Conservation (phyloP, 768 basidiomycete species). For the Termitomyces sp. region DNA sequence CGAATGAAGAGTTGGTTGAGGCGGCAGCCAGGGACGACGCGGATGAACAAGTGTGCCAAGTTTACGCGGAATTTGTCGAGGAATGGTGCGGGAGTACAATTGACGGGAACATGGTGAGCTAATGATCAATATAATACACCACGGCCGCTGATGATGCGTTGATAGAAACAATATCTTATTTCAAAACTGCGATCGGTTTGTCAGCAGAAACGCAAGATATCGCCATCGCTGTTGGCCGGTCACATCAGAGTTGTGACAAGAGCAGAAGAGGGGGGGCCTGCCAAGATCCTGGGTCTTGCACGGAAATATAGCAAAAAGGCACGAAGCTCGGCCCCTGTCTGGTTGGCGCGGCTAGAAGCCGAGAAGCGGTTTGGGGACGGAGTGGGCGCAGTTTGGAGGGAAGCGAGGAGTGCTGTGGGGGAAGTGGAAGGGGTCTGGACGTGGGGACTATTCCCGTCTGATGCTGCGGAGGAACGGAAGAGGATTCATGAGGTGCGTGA, state of each 20-base stretch:
- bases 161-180: slow-evolving; percentile 52
- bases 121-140: background rate
- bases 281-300: slow-evolving; percentile 33
- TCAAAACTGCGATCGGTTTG: slow-evolving; percentile 34
- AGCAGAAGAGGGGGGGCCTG: slow-evolving; percentile 13
- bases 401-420: slow-evolving; percentile 32
- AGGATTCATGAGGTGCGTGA: slow-evolving; percentile 28
- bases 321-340: slow-evolving; percentile 36
- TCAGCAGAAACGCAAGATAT: slow-evolving; percentile 6
- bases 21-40: slow-evolving; percentile 15
- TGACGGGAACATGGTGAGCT: slow-evolving; percentile 42
- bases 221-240: slow-evolving; percentile 24
- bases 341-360: slow-evolving; percentile 45
- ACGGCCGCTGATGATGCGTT: slow-evolving; percentile 16
- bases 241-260: slow-evolving; percentile 25
- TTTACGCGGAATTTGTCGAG: slow-evolving; percentile 50
- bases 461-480: slow-evolving; percentile 14
- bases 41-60: slow-evolving; percentile 22
- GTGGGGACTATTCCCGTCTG: slow-evolving; percentile 39
- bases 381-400: slow-evolving; percentile 31
- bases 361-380: slow-evolving; percentile 26
- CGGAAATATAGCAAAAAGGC: slow-evolving; percentile 38
- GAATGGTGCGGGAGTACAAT: slow-evolving; percentile 38
- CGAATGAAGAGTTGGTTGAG: slow-evolving; percentile 33
- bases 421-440: slow-evolving; percentile 41